Conservation (phyloP, 352 stramenopile species). For the Phytophthora pisi region DNA sequence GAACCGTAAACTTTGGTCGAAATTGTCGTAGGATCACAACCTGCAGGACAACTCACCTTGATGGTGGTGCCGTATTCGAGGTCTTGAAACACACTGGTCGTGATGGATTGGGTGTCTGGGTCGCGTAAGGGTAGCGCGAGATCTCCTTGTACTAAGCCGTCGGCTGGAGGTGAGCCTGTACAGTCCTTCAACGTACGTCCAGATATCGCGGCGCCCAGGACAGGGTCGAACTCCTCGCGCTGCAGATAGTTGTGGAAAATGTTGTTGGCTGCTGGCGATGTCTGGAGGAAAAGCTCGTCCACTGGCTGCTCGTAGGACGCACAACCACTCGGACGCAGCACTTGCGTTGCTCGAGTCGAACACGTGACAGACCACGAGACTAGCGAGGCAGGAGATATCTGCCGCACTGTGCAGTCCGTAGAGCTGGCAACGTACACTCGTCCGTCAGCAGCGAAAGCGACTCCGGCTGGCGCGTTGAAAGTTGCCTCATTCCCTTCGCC, state of each 20-base stretch:
- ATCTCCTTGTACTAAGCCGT: slow-evolving; percentile 79
- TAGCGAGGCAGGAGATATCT: slow-evolving; percentile 72
- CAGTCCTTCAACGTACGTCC: slow-evolving; percentile 90
- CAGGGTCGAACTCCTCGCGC: slow-evolving; percentile 44
- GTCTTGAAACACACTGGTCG: slow-evolving; percentile 78
- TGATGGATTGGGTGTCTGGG: slow-evolving; percentile 18
- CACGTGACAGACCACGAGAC: slow-evolving; percentile 80
- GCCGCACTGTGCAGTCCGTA: slow-evolving; percentile 88
- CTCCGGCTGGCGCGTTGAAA: slow-evolving; percentile 88
- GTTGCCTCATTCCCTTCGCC: slow-evolving; percentile 87
- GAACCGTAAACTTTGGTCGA: slow-evolving; percentile 62
- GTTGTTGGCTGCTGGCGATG: slow-evolving; percentile 84
- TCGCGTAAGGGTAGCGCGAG: slow-evolving; percentile 47
- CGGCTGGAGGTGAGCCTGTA: slow-evolving; percentile 88
- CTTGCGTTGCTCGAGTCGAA: slow-evolving; percentile 74
- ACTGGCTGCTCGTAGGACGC: slow-evolving; percentile 93
- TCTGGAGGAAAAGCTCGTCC: slow-evolving; percentile 85
- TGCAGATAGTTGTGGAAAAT: slow-evolving; percentile 93
- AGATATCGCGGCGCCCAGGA: slow-evolving; percentile 53
- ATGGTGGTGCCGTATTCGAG: slow-evolving; percentile 88
- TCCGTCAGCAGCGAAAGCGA: slow-evolving; percentile 89
- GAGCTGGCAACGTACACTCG: slow-evolving; percentile 92
- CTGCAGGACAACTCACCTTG: slow-evolving; percentile 77
- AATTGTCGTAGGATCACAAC: slow-evolving; percentile 42
- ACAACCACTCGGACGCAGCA: slow-evolving; percentile 93